Base-by-base conservation (phyloP, 2,329 filamentous ascomycete species). In the Verticillium isaacii region DNA sequence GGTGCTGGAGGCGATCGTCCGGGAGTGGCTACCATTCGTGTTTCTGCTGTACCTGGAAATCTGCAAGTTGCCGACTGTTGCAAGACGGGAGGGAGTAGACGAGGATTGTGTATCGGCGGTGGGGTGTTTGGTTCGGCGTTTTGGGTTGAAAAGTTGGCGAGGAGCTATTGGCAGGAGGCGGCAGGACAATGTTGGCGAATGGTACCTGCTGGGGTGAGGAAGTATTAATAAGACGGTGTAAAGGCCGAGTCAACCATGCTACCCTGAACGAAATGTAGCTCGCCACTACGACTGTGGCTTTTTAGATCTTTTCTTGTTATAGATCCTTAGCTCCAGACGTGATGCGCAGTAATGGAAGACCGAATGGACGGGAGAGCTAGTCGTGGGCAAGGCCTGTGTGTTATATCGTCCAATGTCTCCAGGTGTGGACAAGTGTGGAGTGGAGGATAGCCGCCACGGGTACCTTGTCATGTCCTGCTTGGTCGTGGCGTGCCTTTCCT, bases 361-460 rank as follows among this genome's bases (percentile, higher is more conserved):
- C 71, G 70, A 67, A 68, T 67, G 64, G 66, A 73, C 67, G 72
- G 67, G 70, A 67, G 65, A 67, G 62, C 68, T 56, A 67, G 69
- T 66, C 61, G 72, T 68, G 74, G 75, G 73, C 70, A 73, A 70
- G 69, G 72, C 68, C 72, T 71, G 75, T 56, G 25, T 73, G 77
- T 78, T 78, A 78, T 79, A 78, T 79, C 77, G 74, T 79, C 41
- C 41, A 50, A 50, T 50, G 41, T 50, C n/a, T 50, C 19, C 41
- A 23, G 29, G 54, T 17, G 54, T 32, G 29, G 54, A 14, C 32
- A 34, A 17, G 54, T 34, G 25, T 56, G 54, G 54, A 56, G 54
- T 56, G 54, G 32, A 56, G 29, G 41, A 50, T 50, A 50, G 19
- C 41, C 41, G 41, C 41, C 41, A 23, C 41, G 19, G 41, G 41